Percentiles rank a stretch among this genome's conserved stretches.
phyloP scores from a whole-genome alignment of 345 rosid genomes.

The Sonneratia alba region DNA sequence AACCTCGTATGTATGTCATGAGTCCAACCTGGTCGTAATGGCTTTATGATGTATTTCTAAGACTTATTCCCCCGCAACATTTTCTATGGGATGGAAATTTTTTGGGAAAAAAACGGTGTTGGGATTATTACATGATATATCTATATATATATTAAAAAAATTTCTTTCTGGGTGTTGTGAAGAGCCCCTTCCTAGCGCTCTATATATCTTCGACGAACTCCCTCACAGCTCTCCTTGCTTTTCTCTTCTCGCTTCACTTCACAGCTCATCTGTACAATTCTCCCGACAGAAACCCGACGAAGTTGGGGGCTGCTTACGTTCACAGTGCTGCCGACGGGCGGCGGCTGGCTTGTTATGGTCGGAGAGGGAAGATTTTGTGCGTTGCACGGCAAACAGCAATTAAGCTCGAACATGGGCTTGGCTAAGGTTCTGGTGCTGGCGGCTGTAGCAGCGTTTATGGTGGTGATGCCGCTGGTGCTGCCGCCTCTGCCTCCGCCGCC shows the following conservation, averaged over 20 bases:
- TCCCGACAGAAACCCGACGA: not conserved
- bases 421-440: slow-evolving; percentile 26
- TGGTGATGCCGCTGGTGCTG: slow-evolving; percentile 45
- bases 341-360: not conserved
- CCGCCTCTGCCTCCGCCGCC: slow-evolving; percentile 75
- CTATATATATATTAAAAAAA: no score
- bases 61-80: no score
- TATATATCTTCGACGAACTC: not conserved
- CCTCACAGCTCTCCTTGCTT: not conserved
- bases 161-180: not conserved
- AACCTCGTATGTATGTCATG: no score
- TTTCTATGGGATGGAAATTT: no score
- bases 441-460: slow-evolving; percentile 35
- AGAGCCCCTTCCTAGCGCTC: not conserved
- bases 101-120: no score
- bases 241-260: not conserved
- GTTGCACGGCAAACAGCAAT: slow-evolving; percentile 2
- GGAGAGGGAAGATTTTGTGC: not conserved
- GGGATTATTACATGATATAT: no score
- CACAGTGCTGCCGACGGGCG: not conserved
- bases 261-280: not conserved
- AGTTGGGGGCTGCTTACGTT: not conserved
- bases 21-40: no score
- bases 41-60: no score
- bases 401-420: slow-evolving; percentile 6